Evolutionary conservation across 2,329 filamentous ascomycete species (phyloP).

Genomic region (Monosporascus sp.): DNA sequence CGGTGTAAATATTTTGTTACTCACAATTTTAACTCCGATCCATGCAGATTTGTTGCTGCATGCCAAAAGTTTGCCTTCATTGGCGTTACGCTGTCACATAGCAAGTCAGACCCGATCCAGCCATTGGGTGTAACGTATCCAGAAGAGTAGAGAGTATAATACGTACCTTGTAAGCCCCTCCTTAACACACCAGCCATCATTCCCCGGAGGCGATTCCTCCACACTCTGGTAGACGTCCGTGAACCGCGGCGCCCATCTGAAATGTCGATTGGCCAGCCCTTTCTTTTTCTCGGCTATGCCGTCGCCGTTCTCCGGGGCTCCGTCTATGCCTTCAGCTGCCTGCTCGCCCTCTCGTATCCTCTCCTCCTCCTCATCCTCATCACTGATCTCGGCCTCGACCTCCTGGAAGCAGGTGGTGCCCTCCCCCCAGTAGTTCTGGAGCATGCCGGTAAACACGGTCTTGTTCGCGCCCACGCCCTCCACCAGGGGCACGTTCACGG

Average conservation of each 20-base stretch:
- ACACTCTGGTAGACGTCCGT: conserved; percentile 83
- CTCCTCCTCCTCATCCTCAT: conserved; percentile 66
- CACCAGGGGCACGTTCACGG: conserved; percentile 82
- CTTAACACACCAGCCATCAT: conserved; percentile 89
- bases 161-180: conserved; percentile 77
- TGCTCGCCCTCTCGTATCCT: conserved; percentile 60
- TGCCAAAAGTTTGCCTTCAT: conserved; percentile 92
- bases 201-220: conserved; percentile 70
- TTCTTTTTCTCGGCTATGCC: conserved; percentile 30
- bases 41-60: conserved; percentile 53
- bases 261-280: conserved; percentile 72
- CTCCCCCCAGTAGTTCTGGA: conserved; percentile 86
- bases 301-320: conserved; percentile 3
- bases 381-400: conserved; percentile 59
- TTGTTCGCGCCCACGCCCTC: conserved; percentile 66
- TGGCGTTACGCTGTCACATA: conserved; percentile 67
- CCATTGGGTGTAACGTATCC: no score
- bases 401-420: conserved; percentile 82
- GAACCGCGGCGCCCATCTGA: conserved; percentile 90
- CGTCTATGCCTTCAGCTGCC: conserved; percentile 27
- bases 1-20: conserved; percentile 32
- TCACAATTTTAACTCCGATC: conserved; percentile 78
- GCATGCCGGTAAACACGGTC: conserved; percentile 76
- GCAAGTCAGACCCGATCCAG: conserved; percentile 2
- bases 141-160: conserved; percentile 1